phyloP scores from a whole-genome alignment of 208 protist genomes.

The Acanthamoeba castellanii region DNA sequence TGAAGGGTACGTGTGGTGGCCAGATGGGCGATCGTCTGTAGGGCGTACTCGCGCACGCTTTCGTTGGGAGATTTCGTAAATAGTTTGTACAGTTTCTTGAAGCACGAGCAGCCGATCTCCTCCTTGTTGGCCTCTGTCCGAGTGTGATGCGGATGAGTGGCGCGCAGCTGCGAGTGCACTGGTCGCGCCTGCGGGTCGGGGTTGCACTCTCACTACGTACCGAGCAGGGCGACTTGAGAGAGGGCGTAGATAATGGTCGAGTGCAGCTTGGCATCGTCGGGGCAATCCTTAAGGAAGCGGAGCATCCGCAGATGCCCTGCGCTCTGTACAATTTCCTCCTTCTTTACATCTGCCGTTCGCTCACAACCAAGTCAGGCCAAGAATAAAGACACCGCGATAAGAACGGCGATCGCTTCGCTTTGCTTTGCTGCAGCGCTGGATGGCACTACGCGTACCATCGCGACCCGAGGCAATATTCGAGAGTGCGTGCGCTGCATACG shows the following conservation, averaged over 20 bases:
- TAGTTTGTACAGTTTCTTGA: slow-evolving; percentile 55
- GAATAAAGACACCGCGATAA: background rate
- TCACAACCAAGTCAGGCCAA: background rate
- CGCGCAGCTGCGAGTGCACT: background rate
- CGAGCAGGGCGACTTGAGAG: slow-evolving; percentile 2
- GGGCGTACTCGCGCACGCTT: slow-evolving; percentile 54
- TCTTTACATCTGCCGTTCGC: background rate
- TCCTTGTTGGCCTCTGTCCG: background rate
- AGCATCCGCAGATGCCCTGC: slow-evolving; percentile 37
- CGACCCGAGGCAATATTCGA: slow-evolving; percentile 57
- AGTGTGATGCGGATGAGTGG: background rate
- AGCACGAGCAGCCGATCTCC: slow-evolving; percentile 43
- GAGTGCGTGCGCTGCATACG: slow-evolving; percentile 26
- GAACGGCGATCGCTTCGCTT: background rate
- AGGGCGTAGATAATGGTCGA: slow-evolving; percentile 46
- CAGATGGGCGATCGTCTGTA: slow-evolving; percentile 42
- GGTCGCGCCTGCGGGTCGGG: too few relatives aligned
- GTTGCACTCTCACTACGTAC: background rate
- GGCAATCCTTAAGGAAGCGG: slow-evolving; percentile 40
- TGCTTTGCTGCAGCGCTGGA: background rate
- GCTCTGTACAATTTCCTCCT: slow-evolving; percentile 22
- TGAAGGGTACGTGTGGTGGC: slow-evolving; percentile 9
- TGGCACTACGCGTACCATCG: background rate
- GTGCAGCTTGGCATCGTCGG: slow-evolving; percentile 43
- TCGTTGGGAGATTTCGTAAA: background rate